Conservation (phyloP, 2,329 filamentous ascomycete species). For the Penicillium brevicompactum region DNA sequence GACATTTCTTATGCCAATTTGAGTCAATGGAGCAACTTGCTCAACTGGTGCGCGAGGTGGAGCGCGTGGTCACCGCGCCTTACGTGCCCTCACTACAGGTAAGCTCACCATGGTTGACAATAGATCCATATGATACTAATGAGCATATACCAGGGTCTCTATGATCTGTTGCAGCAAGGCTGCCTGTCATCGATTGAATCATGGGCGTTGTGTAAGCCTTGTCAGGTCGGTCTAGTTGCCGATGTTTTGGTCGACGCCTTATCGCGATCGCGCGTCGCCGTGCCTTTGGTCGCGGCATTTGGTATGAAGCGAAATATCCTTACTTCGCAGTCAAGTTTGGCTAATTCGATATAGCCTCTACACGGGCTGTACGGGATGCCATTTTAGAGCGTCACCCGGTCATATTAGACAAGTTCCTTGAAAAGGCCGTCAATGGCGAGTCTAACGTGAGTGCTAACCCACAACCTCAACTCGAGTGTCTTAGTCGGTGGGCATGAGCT, state of each 20-base stretch:
- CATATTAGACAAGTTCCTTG: slow-evolving; percentile 39
- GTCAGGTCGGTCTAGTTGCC: slow-evolving; percentile 50
- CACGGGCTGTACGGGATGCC: slow-evolving; percentile 34
- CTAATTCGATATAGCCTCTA: slow-evolving; percentile 27
- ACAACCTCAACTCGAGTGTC: no score
- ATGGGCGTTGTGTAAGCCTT: slow-evolving; percentile 54
- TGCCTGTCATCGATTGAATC: slow-evolving; percentile 40
- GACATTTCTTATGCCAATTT: not conserved
- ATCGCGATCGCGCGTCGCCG: slow-evolving; percentile 53
- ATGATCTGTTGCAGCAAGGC: slow-evolving; percentile 30
- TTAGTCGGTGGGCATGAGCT: not conserved
- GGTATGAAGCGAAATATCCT: slow-evolving; percentile 36
- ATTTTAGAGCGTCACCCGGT: slow-evolving; percentile 36
- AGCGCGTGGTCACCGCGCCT: slow-evolving; percentile 50
- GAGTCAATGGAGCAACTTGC: slow-evolving; percentile 29
- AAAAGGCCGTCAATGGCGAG: slow-evolving; percentile 31
- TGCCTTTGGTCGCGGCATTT: slow-evolving; percentile 53
- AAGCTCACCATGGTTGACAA: slow-evolving; percentile 16
- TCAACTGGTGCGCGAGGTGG: slow-evolving; percentile 45
- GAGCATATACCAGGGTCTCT: slow-evolving; percentile 31
- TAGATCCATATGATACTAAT: slow-evolving; percentile 7
- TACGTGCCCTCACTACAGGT: slow-evolving; percentile 56
- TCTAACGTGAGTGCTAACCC: slow-evolving; percentile 29
- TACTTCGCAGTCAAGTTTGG: not conserved
- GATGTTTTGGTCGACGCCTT: slow-evolving; percentile 52